Evolutionary conservation across 225 moss, liverwort and hornwort genomes (phyloP), one percentile per base, ranked within the genome.

Genomic region (Sphagnum tenellum): DNA sequence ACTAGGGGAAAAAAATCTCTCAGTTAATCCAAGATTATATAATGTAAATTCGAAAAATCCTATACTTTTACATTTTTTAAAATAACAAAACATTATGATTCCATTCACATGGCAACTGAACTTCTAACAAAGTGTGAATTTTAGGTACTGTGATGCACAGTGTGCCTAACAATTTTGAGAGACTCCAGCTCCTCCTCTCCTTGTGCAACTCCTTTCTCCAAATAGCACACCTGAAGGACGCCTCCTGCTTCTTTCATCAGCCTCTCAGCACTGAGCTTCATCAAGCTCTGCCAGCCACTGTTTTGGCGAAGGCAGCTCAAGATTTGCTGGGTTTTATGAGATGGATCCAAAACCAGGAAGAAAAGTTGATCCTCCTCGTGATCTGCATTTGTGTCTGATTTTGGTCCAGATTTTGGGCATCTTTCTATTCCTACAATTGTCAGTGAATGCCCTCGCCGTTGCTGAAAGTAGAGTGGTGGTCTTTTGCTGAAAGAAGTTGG

Each of bases 391-490:
- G 29, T 29, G 29, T 29, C 29, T 29, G 29, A 29, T 29, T 29
- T 29, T 29, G 29, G 1, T 29, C 29, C 29, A 29, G 29, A 29
- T 29, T 29, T 29, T 29, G 29, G 72, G 51, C 86, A 76, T 14
- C 79, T 73, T 68, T 91, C 83, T 44, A 91, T 77, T 9, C 91
- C 88, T 64, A 91, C 91, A 29, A 91, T 91, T 44, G 91, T 91
- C 51, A 83, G 64, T 47, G 91, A 91, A 69, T 91, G 91, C 3
- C 91, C 91, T 55, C 81, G 71, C 54, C 1, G 29, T 29, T 88
- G 88, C 63, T 91, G 91, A 63, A 91, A 91, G 67, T 91, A 91
- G 2, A 91, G 13, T 8, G 91, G 91, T 50, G 91, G 86, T 12
- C 78, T 75, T 62, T 69, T 86, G 76, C 81, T 88, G 14, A 83